Evolutionary conservation across 163 green algal species (phyloP).

Genomic region (Scenedesmus sp.): DNA sequence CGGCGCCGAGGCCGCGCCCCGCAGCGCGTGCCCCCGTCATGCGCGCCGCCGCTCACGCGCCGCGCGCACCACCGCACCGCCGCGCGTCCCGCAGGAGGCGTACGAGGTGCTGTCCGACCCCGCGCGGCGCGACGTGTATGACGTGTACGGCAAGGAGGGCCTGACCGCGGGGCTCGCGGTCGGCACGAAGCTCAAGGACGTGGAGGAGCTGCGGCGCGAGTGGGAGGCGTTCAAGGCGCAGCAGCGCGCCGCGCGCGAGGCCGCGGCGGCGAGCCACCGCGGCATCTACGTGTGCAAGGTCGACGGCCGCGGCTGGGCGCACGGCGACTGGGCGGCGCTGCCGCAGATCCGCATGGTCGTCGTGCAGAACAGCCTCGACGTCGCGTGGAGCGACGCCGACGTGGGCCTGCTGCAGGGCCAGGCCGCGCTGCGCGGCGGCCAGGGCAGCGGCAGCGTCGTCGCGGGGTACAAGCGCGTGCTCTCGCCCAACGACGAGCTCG

Average conservation of each 20-base stretch:
- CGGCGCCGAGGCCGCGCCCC: background rate
- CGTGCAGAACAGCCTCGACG: constrained; percentile 53
- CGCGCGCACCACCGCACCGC: background rate
- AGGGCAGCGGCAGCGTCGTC: constrained; percentile 37
- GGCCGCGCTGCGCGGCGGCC: constrained; percentile 54
- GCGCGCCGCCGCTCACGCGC: background rate
- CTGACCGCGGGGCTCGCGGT: constrained; percentile 67
- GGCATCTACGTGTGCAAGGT: constrained; percentile 71
- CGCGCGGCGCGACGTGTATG: constrained; percentile 80
- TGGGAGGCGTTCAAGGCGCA: constrained; percentile 76
- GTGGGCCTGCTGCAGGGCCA: constrained; percentile 56
- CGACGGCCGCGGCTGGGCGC: constrained; percentile 47
- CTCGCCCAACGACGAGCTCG: constrained; percentile 50
- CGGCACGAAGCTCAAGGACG: constrained; percentile 60
- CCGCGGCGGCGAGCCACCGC: constrained; percentile 53
- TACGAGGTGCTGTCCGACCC: constrained; percentile 59
- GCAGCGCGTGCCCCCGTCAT: background rate
- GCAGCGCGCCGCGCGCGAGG: constrained; percentile 47
- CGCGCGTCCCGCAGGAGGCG: constrained; percentile 6
- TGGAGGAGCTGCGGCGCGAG: constrained; percentile 69
- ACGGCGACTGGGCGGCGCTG: constrained; percentile 2
- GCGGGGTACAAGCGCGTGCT: constrained; percentile 43
- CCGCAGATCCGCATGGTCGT: constrained; percentile 49
- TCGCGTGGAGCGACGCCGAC: constrained; percentile 49
- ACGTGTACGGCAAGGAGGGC: constrained; percentile 86